Conservation (phyloP, 805 yeast species). For the Candida ascalaphidarum region DNA sequence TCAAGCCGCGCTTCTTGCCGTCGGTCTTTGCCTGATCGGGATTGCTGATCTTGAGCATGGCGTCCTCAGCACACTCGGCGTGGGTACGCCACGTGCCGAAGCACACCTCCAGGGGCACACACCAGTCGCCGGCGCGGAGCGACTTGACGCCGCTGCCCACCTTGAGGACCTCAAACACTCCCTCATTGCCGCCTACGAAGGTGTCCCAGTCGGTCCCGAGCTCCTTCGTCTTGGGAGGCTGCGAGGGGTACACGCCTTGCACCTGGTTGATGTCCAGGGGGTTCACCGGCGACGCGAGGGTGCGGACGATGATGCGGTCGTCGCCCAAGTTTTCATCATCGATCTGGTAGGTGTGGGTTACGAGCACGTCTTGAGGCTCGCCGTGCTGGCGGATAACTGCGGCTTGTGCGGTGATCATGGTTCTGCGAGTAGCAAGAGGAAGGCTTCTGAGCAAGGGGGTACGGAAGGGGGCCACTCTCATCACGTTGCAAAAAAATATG, state of each 20-base stretch:
- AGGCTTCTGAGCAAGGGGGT: too few relatives aligned
- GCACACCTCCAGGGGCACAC: slow-evolving; percentile 65
- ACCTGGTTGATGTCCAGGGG: slow-evolving; percentile 40
- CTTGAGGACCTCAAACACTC: slow-evolving; percentile 9
- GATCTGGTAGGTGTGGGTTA: slow-evolving; percentile 43
- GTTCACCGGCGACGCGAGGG: slow-evolving; percentile 33
- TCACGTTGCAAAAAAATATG: too few relatives aligned
- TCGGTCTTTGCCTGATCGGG: slow-evolving; percentile 36
- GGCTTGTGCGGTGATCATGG: slow-evolving; percentile 54
- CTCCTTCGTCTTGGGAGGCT: slow-evolving; percentile 40
- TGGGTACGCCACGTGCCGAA: slow-evolving; percentile 94
- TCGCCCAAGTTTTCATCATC: slow-evolving; percentile 34
- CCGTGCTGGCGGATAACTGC: slow-evolving; percentile 65
- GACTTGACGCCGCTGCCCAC: slow-evolving; percentile 8
- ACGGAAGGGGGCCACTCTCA: too few relatives aligned
- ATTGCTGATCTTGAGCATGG: slow-evolving; percentile 52
- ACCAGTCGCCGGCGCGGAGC: slow-evolving; percentile 60
- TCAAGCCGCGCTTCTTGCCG: slow-evolving; percentile 23
- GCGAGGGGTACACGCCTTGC: slow-evolving; percentile 38
- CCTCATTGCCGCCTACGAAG: slow-evolving; percentile 13
- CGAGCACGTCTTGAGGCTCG: slow-evolving; percentile 48
- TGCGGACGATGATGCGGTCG: slow-evolving; percentile 20
- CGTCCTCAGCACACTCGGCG: slow-evolving; percentile 36
- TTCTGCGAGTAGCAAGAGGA: too few relatives aligned
- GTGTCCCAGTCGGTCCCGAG: slow-evolving; percentile 41